A percentile compares a stretch with the other conserved stretches of the same genome.
Evolutionary conservation across 2,329 filamentous ascomycete genomes (phyloP).

Genomic region (Zasmidium cellare): DNA sequence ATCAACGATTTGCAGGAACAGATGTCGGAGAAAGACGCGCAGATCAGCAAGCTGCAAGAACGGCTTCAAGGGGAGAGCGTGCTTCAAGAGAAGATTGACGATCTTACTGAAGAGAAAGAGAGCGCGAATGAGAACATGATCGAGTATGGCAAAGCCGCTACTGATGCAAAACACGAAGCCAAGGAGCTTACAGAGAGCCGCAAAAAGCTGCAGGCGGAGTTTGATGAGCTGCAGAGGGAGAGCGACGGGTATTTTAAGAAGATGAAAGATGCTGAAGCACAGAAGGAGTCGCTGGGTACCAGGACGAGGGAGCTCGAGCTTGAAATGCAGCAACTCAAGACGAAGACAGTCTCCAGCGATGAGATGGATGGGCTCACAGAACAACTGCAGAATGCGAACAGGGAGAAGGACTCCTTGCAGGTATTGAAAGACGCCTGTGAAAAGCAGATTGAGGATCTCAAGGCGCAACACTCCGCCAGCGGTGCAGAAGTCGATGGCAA

Average conservation of each 20-base stretch:
- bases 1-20: constrained; percentile 37
- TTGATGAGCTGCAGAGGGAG: constrained; percentile 26
- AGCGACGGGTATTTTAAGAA: constrained; percentile 19
- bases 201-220: constrained; percentile 27
- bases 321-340: constrained; percentile 56
- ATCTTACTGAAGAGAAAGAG: constrained; percentile 26
- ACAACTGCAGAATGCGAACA: constrained; percentile 46
- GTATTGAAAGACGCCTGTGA: constrained; percentile 68
- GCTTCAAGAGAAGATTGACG: constrained; percentile 28
- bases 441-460: constrained; percentile 64
- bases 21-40: constrained; percentile 38
- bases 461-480: constrained; percentile 46
- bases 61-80: constrained; percentile 27
- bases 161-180: constrained; percentile 33
- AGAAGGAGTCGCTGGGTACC: constrained; percentile 24
- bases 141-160: constrained; percentile 29
- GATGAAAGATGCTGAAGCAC: constrained; percentile 30
- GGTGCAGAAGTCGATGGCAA: constrained; percentile 52
- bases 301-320: constrained; percentile 55
- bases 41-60: constrained; percentile 29
- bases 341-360: constrained; percentile 49
- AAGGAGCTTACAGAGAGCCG: constrained; percentile 28
- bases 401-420: constrained; percentile 61
- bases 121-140: constrained; percentile 24
- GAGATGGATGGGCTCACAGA: constrained; percentile 52